A percentile compares a stretch with the other conserved stretches of the same genome.
phyloP scores from a whole-genome alignment of 192 early-diverging fungal genomes.

The Coemansia sp. region DNA sequence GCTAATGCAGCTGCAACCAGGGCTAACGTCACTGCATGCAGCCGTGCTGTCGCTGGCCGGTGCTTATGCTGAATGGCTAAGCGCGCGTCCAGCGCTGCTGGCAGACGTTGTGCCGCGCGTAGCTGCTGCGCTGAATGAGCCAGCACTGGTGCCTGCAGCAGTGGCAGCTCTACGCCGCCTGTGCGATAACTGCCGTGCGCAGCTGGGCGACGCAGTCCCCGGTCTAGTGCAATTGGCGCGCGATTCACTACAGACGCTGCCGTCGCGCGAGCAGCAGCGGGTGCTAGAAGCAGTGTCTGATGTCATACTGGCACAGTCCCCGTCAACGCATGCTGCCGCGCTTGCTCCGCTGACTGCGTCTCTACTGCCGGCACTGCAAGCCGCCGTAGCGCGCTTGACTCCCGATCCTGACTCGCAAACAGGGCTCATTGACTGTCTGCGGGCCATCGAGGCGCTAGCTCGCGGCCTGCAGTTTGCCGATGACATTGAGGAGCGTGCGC shows the following conservation, averaged over 20 bases:
- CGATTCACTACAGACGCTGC: slow-evolving; percentile 47
- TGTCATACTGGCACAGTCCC: slow-evolving; percentile 27
- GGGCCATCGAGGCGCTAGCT: slow-evolving; percentile 31
- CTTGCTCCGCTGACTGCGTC: slow-evolving; percentile 22
- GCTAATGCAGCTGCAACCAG: slow-evolving; percentile 24
- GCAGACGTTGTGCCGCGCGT: slow-evolving; percentile 61
- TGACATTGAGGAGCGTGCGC: slow-evolving; percentile 41
- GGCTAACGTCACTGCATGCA: slow-evolving; percentile 22
- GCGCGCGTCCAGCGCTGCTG: slow-evolving; percentile 60
- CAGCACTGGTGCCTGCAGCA: slow-evolving; percentile 58
- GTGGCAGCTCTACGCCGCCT: slow-evolving; percentile 65
- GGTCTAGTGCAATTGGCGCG: slow-evolving; percentile 60
- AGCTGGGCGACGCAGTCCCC: slow-evolving; percentile 58
- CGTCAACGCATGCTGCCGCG: slow-evolving; percentile 15
- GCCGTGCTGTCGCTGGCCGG: slow-evolving; percentile 47
- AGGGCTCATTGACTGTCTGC: slow-evolving; percentile 21
- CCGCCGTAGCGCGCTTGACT: slow-evolving; percentile 12
- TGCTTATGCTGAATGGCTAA: slow-evolving; percentile 69
- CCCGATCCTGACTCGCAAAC: background rate
- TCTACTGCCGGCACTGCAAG: slow-evolving; percentile 12
- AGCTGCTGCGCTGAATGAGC: slow-evolving; percentile 58
- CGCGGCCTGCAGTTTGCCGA: slow-evolving; percentile 48
- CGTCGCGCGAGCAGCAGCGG: slow-evolving; percentile 50
- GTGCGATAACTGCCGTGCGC: slow-evolving; percentile 68
- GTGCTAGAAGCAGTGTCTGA: slow-evolving; percentile 48